Base-by-base conservation (phyloP, 139 green algal species). In the Picochlorum sp. region DNA sequence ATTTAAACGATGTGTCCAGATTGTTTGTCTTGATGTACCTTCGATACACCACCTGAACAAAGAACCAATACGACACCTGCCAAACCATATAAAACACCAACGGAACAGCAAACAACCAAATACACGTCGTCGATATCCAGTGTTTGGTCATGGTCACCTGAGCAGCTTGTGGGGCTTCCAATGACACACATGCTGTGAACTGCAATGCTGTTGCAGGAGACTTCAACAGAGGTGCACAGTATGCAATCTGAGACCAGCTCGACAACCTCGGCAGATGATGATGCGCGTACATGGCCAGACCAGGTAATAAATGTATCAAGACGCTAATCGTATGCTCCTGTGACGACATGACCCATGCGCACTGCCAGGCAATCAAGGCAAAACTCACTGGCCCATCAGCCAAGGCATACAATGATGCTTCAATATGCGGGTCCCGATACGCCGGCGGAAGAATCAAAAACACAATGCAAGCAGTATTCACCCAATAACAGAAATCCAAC, bases 271-370 rank as follows among this genome's bases (percentile, higher is more conserved):
- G 62, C 20, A 77, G 26, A 45, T 85, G 57, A 4, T 63, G 63
- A 57, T 82, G 71, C 2, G 66, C 69, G 45, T 75, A 82, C 28
- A 90, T 51, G 8, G 83, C 83, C 61, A 90, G 64, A 4, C 83
- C 83, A 8, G 83, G 83, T 26, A 90, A 68, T 28, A 83, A 51
- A 56, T 90, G 83, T 30, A 90, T 70, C 4, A 90, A 31, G 23
- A 86, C 78, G 44, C 81, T 88, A 60, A 81, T 59, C 16, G 45
- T 61, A 50, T 89, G 76, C 7, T 73, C 61, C 0, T 49, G 23
- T 3, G 63, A 78, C n/a, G 67, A 64, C 44, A 84, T 73, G 15
- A 85, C 61, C 83, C 82, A 90, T 8, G 77, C 56, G 49, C 72
- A 80, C 63, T 85, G 76, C 81, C 81, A 88, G 5, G 63, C 81